Evolutionary conservation across 805 yeast species (phyloP), one percentile per base, ranked within the genome.

Genomic region (Ogataea glucozyma): DNA sequence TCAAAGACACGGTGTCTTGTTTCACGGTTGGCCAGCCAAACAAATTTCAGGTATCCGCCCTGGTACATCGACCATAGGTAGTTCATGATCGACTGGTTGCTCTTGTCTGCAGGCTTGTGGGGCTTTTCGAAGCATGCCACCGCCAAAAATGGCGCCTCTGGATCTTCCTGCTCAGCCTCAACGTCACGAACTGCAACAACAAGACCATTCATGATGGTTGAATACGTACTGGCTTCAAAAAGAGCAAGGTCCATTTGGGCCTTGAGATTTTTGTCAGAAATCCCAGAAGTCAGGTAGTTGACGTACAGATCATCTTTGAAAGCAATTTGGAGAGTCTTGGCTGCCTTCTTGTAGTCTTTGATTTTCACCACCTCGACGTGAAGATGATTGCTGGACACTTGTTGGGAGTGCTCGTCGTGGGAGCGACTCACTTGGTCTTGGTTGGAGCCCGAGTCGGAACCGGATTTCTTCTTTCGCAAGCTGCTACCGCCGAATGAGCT

Each of bases 231-330:
- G 39, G 71, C 73, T 55, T 79, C 84, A 53, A 74, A 79, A 38
- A 76, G 66, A 2, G 80, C 72, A 43, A 67, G 58, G 60, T 76
- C 72, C 64, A 73, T 60, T 55, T 69, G 65, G 46, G 66, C 57
- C 59, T 67, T 75, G 47, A 58, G 50, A 22, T 52, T 54, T 14
- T 56, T 61, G 41, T 62, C 64, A 32, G 55, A 58, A 43, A 66
- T 70, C 35, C 62, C 70, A 8, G 73, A 67, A 40, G 72, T 76
- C 46, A 73, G 67, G 49, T 76, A 78, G 48, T 70, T 68, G 44
- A 75, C 71, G 51, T 77, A 77, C 22, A 77, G 71, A 57, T 79
- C 84, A 39, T 75, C 72, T 49, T 70, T 73, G 54, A 79, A 79
- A 4, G 81, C 76, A 41, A 75, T 61, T 41, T 70, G 69, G 40